A percentile compares a stretch with the other conserved stretches of the same genome.
These are phyloP conservation scores for Venturia carpophila DNA, from an alignment of 2,329 filamentous ascomycete genomes.

Conservation along the genomic window DNA sequence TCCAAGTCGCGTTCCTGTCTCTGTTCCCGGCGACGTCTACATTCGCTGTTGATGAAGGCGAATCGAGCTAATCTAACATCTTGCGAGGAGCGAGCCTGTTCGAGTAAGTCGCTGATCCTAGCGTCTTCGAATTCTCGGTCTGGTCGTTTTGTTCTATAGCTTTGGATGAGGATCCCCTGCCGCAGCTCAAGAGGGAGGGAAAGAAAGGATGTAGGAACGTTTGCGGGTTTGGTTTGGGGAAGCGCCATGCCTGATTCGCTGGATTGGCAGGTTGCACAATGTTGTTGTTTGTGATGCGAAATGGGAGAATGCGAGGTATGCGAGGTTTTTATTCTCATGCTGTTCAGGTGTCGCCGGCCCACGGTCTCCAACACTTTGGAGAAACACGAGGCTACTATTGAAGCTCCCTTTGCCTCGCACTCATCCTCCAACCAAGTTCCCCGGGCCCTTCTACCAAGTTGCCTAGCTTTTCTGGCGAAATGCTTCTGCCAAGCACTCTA, in stretches of 20 bases:
- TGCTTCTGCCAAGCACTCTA: too few relatives aligned
- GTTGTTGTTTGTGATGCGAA: background rate
- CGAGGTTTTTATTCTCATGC: background rate
- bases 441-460: too few relatives aligned
- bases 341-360: background rate
- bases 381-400: too few relatives aligned
- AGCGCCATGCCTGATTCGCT: background rate
- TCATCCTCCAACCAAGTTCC: too few relatives aligned
- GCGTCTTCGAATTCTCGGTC: background rate
- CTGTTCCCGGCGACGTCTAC: background rate
- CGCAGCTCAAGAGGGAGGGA: background rate
- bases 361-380: background rate
- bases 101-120: background rate
- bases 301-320: background rate
- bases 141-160: background rate
- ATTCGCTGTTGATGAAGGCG: background rate
- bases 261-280: too few relatives aligned
- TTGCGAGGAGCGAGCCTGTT: background rate
- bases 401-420: too few relatives aligned
- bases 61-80: background rate
- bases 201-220: background rate
- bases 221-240: background rate
- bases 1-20: background rate
- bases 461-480: too few relatives aligned
- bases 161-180: background rate